A percentile compares a stretch with the other conserved stretches of the same genome.
Conservation (phyloP, 2,329 filamentous ascomycete genomes). For the Sporothrix globosa region DNA sequence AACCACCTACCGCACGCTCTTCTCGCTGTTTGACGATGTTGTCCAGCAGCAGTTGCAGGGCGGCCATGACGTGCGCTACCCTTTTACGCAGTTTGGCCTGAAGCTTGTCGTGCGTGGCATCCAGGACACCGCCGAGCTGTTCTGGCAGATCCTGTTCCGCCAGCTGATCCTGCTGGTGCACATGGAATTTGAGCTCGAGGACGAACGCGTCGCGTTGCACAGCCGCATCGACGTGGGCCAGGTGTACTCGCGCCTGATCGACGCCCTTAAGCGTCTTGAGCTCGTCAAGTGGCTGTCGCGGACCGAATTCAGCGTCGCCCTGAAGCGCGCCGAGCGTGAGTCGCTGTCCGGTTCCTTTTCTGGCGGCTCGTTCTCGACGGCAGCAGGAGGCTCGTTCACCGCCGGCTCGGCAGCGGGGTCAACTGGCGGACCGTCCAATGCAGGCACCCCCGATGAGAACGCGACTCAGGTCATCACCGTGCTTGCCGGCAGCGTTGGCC, state of each 20-base stretch:
- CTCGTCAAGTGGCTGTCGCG: conserved; percentile 71
- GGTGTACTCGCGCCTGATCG: conserved; percentile 70
- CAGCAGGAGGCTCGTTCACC: conserved; percentile 21
- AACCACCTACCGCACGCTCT: conserved; percentile 58
- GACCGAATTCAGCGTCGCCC: conserved; percentile 58
- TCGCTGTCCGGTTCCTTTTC: conserved; percentile 37
- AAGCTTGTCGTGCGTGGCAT: conserved; percentile 74
- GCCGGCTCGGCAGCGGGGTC: conserved; percentile 37
- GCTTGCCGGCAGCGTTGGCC: conserved; percentile 62
- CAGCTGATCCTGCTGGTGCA: conserved; percentile 82
- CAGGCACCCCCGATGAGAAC: conserved; percentile 45
- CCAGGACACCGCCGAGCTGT: conserved; percentile 75
- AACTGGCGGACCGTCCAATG: conserved; percentile 45
- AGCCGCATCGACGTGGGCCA: conserved; percentile 65
- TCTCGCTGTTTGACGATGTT: conserved; percentile 53
- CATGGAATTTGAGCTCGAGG: conserved; percentile 80
- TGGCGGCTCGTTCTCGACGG: conserved; percentile 15
- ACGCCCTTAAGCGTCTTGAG: conserved; percentile 72
- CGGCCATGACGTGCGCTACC: conserved; percentile 52
- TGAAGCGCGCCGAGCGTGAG: conserved; percentile 47
- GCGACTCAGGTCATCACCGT: conserved; percentile 56
- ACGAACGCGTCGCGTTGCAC: conserved; percentile 67
- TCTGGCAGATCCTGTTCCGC: conserved; percentile 76
- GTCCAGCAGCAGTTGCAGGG: conserved; percentile 35
- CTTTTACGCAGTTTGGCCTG: conserved; percentile 74